Percentiles rank a stretch among this genome's conserved stretches.
Evolutionary conservation across 1,284 basidiomycete genomes (phyloP).

Genomic region (Sphagnurus paluster): DNA sequence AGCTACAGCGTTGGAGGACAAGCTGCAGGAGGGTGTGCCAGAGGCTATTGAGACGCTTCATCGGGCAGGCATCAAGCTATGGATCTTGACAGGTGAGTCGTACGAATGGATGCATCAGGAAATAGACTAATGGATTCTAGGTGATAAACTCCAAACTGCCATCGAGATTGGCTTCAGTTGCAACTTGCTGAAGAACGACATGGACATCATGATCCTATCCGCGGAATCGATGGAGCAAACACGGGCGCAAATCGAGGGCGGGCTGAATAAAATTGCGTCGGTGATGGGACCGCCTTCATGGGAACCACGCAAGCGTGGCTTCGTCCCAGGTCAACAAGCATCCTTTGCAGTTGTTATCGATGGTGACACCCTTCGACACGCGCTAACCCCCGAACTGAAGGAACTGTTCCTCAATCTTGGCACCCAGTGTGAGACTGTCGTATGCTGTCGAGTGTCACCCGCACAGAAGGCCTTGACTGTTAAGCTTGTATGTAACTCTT

Average conservation of each 20-base stretch:
- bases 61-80: conserved; percentile 93
- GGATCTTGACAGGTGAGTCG: conserved; percentile 83
- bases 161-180: conserved; percentile 96
- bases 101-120: conserved; percentile 19
- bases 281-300: conserved; percentile 65
- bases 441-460: conserved; percentile 96
- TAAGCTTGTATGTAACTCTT: conserved; percentile 60
- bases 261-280: conserved; percentile 92
- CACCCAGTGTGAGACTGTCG: conserved; percentile 95
- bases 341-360: conserved; percentile 96
- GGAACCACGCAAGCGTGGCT: conserved; percentile 61
- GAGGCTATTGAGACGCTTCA: conserved; percentile 94
- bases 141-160: conserved; percentile 96
- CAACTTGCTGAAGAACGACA: conserved; percentile 87
- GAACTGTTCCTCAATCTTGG: conserved; percentile 88
- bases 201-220: conserved; percentile 97
- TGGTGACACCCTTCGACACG: conserved; percentile 88
- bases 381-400: conserved; percentile 78
- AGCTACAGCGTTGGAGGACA: conserved; percentile 95
- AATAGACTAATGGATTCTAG: conserved; percentile 36
- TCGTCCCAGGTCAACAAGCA: conserved; percentile 64
- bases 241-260: conserved; percentile 87
- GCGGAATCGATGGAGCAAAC: conserved; percentile 79
- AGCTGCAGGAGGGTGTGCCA: conserved; percentile 95
- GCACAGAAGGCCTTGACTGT: conserved; percentile 97